Evolutionary conservation across 208 protist species (phyloP).

Genomic region (Trypanosoma mega): DNA sequence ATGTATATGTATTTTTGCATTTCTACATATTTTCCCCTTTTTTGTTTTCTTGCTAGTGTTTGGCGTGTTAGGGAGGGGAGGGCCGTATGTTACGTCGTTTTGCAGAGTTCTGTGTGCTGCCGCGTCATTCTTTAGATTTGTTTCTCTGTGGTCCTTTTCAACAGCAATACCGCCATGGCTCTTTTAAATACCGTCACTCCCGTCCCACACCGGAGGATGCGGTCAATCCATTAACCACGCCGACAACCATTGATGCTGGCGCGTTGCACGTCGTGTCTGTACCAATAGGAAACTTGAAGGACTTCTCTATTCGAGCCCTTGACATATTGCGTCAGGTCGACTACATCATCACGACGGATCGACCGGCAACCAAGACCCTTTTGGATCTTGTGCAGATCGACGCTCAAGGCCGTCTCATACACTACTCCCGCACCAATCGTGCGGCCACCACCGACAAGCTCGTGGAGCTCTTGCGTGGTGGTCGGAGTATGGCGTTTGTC

Average conservation of each 20-base stretch:
- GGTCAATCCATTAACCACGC: conserved; percentile 81
- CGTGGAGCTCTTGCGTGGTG: conserved; percentile 80
- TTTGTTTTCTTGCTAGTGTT: too few relatives aligned
- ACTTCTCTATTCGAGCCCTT: conserved; percentile 83
- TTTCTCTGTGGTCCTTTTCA: too few relatives aligned
- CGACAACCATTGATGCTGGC: conserved; percentile 69
- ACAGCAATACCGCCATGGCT: conserved; percentile 19
- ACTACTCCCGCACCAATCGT: conserved; percentile 78
- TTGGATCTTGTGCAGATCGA: conserved; percentile 84
- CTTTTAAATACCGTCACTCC: conserved; percentile 61
- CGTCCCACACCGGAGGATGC: conserved; percentile 59
- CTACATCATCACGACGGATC: conserved; percentile 88
- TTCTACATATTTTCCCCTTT: too few relatives aligned
- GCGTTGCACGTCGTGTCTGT: conserved; percentile 86
- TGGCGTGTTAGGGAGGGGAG: conserved; percentile 1
- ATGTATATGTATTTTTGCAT: too few relatives aligned
- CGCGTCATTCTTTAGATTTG: too few relatives aligned
- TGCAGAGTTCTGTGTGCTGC: background rate
- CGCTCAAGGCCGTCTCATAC: conserved; percentile 79
- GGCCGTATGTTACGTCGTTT: background rate
- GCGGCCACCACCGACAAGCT: conserved; percentile 67
- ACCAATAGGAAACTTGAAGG: conserved; percentile 92
- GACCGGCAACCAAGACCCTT: conserved; percentile 77
- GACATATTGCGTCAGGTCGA: conserved; percentile 83
- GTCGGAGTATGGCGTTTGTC: conserved; percentile 89